Base-by-base conservation (phyloP, 768 basidiomycete genomes). In the Chalciporus piperatus region DNA sequence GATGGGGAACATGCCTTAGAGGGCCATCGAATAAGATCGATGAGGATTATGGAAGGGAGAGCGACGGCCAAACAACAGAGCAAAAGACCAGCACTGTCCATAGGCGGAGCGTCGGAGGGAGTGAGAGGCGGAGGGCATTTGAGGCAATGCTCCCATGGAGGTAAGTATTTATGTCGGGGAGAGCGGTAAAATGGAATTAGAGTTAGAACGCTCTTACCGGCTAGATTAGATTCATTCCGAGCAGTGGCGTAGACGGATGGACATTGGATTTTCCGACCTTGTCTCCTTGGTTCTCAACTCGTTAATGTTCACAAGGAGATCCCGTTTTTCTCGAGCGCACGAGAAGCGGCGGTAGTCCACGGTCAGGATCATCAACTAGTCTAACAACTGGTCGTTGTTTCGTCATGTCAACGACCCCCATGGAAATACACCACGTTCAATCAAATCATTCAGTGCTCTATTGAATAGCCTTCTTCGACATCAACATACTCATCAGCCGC, bases 161-260 rank as follows among this genome's bases (percentile, higher is more conserved):
- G 49, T 40, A 49, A 45, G 68, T 68, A 68, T 68, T 68, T 68
- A 68, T 70, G 66, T 65, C 48, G 59, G 56, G 49, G 22, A 54
- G 52, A 38, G 59, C 51, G 48, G 64, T 51, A 50, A 62, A 44
- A 57, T 60, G 60, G 58, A 59, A 56, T 59, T 66, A 68, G 63
- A 67, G 63, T 69, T 68, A 55, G 56, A 57, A 57, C 49, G 51
- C 52, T 51, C 43, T 52, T 52, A 48, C 50, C 55, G 51, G 52
- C 40, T 51, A 63, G 66, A 63, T 70, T 68, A 69, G 56, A 68
- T 68, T 57, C 37, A 50, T 47, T 30, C 56, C 49, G 57, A 57
- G 52, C 52, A 54, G 66, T 60, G 63, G 64, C 59, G 60, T 51
- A 33, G 50, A 47, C 52, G 27, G 33, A 23, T 50, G 51, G 27